Evolutionary conservation across 371 early-diverging fungal species (phyloP).

Genomic region (Mortierella polycephala): DNA sequence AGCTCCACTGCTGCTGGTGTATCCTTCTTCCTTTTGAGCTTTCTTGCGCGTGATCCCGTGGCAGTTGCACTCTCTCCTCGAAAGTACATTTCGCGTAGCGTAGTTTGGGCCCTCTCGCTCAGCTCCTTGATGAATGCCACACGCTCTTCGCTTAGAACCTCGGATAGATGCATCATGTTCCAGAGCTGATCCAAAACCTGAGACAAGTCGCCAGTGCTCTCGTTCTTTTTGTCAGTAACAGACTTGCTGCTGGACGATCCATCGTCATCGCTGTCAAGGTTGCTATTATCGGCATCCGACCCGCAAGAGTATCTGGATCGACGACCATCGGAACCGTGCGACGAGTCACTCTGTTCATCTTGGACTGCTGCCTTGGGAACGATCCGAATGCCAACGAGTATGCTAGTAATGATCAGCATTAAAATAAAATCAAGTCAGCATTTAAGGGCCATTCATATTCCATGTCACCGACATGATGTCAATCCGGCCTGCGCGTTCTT

Average conservation of each 20-base stretch:
- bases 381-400: constrained; percentile 45
- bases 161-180: constrained; percentile 10
- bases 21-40: neutral
- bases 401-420: neutral
- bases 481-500: neutral
- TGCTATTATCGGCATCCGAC: constrained; percentile 34
- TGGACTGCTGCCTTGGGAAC: constrained; percentile 23
- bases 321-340: constrained; percentile 6
- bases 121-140: constrained; percentile 12
- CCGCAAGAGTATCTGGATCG: constrained; percentile 29
- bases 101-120: constrained; percentile 24
- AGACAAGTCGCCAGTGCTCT: constrained; percentile 4
- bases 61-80: constrained; percentile 17
- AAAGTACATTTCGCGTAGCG: constrained; percentile 13
- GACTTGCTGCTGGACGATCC: neutral
- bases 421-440: neutral
- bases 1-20: constrained; percentile 15
- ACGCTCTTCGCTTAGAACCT: constrained; percentile 5
- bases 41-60: neutral
- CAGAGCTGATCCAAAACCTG: constrained; percentile 15
- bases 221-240: neutral
- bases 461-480: too few species aligned
- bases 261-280: constrained; percentile 18
- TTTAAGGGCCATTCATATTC: too few species aligned
- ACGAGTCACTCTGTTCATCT: neutral